These are phyloP conservation scores for Bondarzewia mesenterica DNA, from an alignment of 1,284 basidiomycete species.

Conservation along the genomic window DNA sequence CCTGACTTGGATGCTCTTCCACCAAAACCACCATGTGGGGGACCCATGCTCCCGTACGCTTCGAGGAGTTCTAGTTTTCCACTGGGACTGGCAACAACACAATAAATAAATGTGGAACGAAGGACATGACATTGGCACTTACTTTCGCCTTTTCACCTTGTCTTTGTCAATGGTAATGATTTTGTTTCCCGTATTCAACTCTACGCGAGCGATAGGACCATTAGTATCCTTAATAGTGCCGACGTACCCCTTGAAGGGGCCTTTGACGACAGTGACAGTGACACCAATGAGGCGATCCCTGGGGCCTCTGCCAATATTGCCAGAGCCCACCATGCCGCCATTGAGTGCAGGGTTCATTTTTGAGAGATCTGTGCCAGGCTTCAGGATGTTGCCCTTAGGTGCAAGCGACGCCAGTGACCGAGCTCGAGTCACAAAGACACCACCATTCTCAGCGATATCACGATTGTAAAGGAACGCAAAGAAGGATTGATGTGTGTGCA, in stretches of 20 bases:
- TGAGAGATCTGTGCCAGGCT: constrained; percentile 72
- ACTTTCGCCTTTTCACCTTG: constrained; percentile 75
- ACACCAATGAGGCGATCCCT: constrained; percentile 81
- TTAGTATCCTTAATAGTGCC: constrained; percentile 96
- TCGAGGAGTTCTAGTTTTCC: constrained; percentile 45
- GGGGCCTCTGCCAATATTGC: constrained; percentile 62
- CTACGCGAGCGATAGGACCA: constrained; percentile 82
- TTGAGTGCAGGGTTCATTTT: constrained; percentile 90
- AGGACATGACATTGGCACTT: constrained; percentile 25
- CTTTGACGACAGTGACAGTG: constrained; percentile 77
- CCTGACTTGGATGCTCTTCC: too few relatives aligned
- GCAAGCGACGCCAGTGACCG: constrained; percentile 77
- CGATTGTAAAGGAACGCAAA: constrained; percentile 94
- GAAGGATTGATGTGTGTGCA: constrained; percentile 94
- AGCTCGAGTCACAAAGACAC: constrained; percentile 87
- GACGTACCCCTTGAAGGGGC: constrained; percentile 86
- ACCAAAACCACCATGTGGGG: background rate
- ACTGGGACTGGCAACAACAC: constrained; percentile 34
- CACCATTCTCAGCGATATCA: constrained; percentile 85
- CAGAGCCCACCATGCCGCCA: constrained; percentile 78
- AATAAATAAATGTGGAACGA: background rate
- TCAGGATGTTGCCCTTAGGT: constrained; percentile 69
- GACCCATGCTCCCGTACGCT: constrained; percentile 5
- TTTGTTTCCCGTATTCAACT: constrained; percentile 88
- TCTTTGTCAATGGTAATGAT: constrained; percentile 81